Base-by-base conservation (phyloP, 1,284 basidiomycete species). In the Apiotrichum akiyoshidainum region DNA sequence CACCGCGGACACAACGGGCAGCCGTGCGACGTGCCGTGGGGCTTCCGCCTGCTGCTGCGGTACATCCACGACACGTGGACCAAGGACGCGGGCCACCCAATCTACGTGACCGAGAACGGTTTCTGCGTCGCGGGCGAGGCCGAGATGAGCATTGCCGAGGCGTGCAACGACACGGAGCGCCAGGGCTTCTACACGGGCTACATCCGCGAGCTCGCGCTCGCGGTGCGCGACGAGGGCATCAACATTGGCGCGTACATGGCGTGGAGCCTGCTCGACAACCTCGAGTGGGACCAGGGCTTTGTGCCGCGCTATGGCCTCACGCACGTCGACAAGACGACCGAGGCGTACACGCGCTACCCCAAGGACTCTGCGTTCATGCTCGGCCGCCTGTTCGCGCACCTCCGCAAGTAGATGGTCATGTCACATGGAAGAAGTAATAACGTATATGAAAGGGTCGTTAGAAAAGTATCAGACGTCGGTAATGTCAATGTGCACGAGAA, bases 181-280 rank as follows among this genome's bases (percentile, higher is more conserved):
- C 68, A 70, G 52, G 46, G 57, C 8, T 72, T 67, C 45, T 71
- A 52, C 37, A 61, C 59, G 3, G 62, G 64, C 2, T 72, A 72
- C 53, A 35, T 72, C 37, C 52, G 57, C n/a, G 64, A 64, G 40
- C 37, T 71, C 47, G 45, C 64, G 5, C 57, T 65, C 35, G 68
- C 67, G 2, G 57, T 65, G 5, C 37, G 37, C 6, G 59, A 69
- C 19, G 69, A 70, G n/a, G 64, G 64, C 3, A 64, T 71, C 22
- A 48, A 53, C 10, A 50, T 71, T 14, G 51, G 52, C 1, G 69
- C 68, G 1, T 70, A 66, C 58, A 66, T 72, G 64, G 68, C 59
- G 19, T 72, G 71, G 71, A 66, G 65, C 11, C 50, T 72, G 35
- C 42, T 70, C 22, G 46, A 46, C 51, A 52, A 52, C 51, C 40